Evolutionary conservation across 1,139 yeast genomes (phyloP).

Genomic region (Yamadazyma membranifaciens): DNA sequence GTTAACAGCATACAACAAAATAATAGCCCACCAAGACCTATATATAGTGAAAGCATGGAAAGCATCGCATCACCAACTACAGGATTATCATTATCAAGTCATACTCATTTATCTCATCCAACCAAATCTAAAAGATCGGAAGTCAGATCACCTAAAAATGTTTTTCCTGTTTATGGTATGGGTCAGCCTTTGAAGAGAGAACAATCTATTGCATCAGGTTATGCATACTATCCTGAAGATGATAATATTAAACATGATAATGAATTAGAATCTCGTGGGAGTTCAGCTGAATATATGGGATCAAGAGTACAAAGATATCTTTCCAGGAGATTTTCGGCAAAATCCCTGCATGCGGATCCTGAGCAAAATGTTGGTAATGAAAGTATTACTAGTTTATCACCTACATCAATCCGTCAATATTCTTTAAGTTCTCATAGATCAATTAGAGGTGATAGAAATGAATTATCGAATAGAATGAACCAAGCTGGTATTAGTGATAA

Average conservation of each 20-base stretch:
- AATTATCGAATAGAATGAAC: slow-evolving; percentile 15
- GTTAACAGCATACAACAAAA: slow-evolving; percentile 4
- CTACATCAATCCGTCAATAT: slow-evolving; percentile 10
- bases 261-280: slow-evolving; percentile 7
- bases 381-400: slow-evolving; percentile 2
- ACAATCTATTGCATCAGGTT: slow-evolving; percentile 51
- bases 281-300: slow-evolving; percentile 32
- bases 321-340: slow-evolving; percentile 10
- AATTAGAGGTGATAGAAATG: slow-evolving; percentile 9
- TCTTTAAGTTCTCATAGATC: slow-evolving; percentile 14
- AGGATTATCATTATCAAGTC: slow-evolving; percentile 2
- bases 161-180: slow-evolving; percentile 78
- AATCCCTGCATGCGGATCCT: background rate
- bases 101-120: slow-evolving; percentile 6
- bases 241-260: slow-evolving; percentile 7
- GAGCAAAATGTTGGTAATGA: slow-evolving; percentile 7
- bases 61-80: slow-evolving; percentile 4
- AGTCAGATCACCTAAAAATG: slow-evolving; percentile 66
- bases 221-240: slow-evolving; percentile 4
- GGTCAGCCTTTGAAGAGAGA: slow-evolving; percentile 60
- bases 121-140: slow-evolving; percentile 13
- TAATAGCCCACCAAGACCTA: slow-evolving; percentile 2
- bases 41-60: slow-evolving; percentile 3
- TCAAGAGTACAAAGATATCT: slow-evolving; percentile 11
- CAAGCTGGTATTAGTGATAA: slow-evolving; percentile 18